phyloP scores from a whole-genome alignment of 192 early-diverging fungal genomes.

The Backusella luteola region DNA sequence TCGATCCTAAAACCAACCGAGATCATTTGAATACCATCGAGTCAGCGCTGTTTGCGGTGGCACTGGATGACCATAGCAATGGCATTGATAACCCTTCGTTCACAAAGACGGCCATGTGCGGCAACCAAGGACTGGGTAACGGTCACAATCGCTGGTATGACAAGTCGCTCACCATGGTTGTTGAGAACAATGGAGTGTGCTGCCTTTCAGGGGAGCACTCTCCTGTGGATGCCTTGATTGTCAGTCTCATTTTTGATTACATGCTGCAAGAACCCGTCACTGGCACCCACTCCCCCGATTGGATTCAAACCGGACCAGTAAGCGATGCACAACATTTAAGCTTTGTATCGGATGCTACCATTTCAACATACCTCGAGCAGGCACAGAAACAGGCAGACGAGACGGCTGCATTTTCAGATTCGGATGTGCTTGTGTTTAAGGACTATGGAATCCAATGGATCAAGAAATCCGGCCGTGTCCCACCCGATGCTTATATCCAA shows the following conservation, averaged over 20 bases:
- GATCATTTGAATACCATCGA: conserved; percentile 66
- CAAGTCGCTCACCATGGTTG: conserved; percentile 64
- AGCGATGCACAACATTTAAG: background rate
- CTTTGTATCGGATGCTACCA: background rate
- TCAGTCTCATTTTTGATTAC: conserved; percentile 26
- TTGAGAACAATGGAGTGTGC: conserved; percentile 73
- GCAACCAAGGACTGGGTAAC: conserved; percentile 47
- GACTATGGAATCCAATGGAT: conserved; percentile 76
- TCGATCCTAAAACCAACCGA: conserved; percentile 55
- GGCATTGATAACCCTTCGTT: conserved; percentile 36
- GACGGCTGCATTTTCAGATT: conserved; percentile 60
- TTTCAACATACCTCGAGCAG: conserved; percentile 6
- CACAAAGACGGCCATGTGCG: conserved; percentile 46
- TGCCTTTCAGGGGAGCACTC: conserved; percentile 58
- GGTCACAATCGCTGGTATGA: conserved; percentile 93
- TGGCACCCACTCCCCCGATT: background rate
- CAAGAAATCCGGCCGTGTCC: conserved; percentile 65
- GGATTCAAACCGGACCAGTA: background rate
- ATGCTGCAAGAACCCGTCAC: conserved; percentile 16
- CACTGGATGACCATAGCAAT: conserved; percentile 67
- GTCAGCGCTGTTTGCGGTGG: conserved; percentile 69
- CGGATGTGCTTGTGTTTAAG: conserved; percentile 61
- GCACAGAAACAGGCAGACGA: conserved; percentile 54
- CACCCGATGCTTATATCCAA: conserved; percentile 85
- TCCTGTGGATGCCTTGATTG: conserved; percentile 24